Evolutionary conservation across 148 eudicot species (phyloP).

Genomic region (Bassia scoparia): DNA sequence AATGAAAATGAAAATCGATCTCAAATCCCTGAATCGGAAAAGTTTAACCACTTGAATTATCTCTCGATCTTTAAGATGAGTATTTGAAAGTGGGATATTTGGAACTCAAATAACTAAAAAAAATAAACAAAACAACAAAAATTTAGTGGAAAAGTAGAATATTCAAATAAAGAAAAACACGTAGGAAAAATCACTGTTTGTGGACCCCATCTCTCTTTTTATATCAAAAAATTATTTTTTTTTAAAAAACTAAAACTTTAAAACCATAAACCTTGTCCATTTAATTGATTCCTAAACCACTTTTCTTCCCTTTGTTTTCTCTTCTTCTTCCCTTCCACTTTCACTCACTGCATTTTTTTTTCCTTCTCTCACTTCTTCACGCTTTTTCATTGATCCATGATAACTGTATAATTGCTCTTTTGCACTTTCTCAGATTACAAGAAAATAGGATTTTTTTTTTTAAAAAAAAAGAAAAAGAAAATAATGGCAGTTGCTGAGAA

Average conservation of each 20-base stretch:
- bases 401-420: not conserved
- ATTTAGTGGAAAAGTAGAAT: too few species aligned
- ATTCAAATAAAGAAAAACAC: too few species aligned
- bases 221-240: too few species aligned
- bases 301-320: not conserved
- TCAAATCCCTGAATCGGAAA: too few species aligned
- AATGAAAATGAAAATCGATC: too few species aligned
- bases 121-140: too few species aligned
- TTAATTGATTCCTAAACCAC: constrained; percentile 5
- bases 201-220: too few species aligned
- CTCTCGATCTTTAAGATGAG: too few species aligned
- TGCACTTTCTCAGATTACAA: not conserved
- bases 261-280: constrained; percentile 3
- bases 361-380: not conserved
- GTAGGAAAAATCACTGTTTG: not conserved
- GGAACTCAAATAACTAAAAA: too few species aligned
- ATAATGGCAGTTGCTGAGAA: constrained; percentile 58
- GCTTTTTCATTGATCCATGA: constrained; percentile 23
- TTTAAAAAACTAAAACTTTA: not conserved
- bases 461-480: not conserved
- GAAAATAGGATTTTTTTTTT: not conserved
- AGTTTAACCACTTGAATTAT: too few species aligned
- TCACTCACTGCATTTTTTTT: constrained; percentile 1
- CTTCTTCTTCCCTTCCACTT: not conserved
- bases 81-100: too few species aligned